Base-by-base conservation (phyloP, 2,329 filamentous ascomycete genomes). In the Monosporascus sp. region DNA sequence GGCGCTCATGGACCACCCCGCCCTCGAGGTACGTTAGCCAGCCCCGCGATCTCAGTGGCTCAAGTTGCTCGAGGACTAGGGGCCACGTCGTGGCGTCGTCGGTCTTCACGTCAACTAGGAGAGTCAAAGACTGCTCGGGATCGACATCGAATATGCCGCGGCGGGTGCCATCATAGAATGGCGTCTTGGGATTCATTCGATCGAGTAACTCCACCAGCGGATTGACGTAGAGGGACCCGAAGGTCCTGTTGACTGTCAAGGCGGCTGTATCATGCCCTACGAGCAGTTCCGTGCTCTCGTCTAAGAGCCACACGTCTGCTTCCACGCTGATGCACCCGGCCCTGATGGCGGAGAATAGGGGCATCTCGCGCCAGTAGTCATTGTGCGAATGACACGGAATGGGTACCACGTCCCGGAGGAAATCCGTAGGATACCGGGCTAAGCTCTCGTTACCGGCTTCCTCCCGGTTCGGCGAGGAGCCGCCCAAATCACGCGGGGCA, bases 51-150 rank as follows among this genome's bases (percentile, higher is more conserved):
- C 84, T 74, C 6, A 90, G 72, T 2, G 84, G 79, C 51, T 81
- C 71, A 0, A 89, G 74, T 52, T 85, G 78, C 34, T 72, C 63
- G 17, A 80, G 58, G 0, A 86, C 76, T 47, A 76, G 67, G 0
- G 74, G 74, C 72, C 79, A 83, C 1, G 79, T 81, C 22, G 72
- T 66, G 4, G 67, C 62, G 1, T 78, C 79, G 25, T 75, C 65
- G 2, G 77, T 83, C 68, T 91, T 91, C 64, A 90, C 71, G 65
- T 91, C 88, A 31, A 91, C 76, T 5, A 90, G 74, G 4, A 91
- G 74, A 5, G 81, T 74, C 1, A 89, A 67, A 0, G 81, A 76
- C 60, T 82, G 80, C 2, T 63, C 61, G 0, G 81, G 77, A 55
- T 78, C 70, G 8, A 69, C 69, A 58, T 79, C 72, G 60, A 83